A percentile compares a stretch with the other conserved stretches of the same genome.
These are phyloP conservation scores for Mayamaea pseudoterrestris DNA, from an alignment of 108 stramenopile genomes.

Conservation along the genomic window DNA sequence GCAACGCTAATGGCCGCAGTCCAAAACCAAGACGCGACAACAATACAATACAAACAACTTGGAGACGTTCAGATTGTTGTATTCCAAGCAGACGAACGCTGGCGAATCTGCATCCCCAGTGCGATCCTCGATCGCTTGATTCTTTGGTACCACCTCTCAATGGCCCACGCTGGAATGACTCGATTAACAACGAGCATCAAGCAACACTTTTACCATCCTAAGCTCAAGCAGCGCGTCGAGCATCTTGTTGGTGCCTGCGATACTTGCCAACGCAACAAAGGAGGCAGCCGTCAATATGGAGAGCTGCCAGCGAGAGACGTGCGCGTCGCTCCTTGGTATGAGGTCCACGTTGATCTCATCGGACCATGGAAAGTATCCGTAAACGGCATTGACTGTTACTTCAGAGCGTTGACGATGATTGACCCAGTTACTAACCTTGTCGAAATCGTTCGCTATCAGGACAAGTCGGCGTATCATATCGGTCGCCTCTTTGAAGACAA, in stretches of 20 bases:
- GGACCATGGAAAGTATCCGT: constrained; percentile 24
- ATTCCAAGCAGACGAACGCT: constrained; percentile 1
- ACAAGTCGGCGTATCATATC: constrained; percentile 14
- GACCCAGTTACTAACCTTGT: constrained; percentile 14
- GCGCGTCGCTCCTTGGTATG: constrained; percentile 11
- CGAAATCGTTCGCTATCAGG: constrained; percentile 9
- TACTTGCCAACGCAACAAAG: constrained; percentile 13
- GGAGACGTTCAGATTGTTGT: constrained; percentile 11
- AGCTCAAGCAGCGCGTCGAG: constrained; percentile 1
- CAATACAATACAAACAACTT: no score
- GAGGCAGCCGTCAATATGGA: constrained; percentile 11
- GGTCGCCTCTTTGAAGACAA: constrained; percentile 15
- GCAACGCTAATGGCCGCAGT: no score
- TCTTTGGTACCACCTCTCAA: constrained; percentile 18
- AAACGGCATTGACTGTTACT: constrained; percentile 5
- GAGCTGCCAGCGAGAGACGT: constrained; percentile 7
- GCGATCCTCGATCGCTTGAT: constrained; percentile 6
- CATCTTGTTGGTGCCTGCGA: constrained; percentile 2
- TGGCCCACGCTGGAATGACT: constrained; percentile 16
- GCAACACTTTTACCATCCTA: constrained; percentile 1
- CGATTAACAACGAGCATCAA: constrained; percentile 9
- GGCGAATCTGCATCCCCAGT: constrained; percentile 23
- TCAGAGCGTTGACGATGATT: constrained; percentile 17
- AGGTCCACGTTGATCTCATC: constrained; percentile 24
- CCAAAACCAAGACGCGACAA: no score